Evolutionary conservation across 2,329 filamentous ascomycete genomes (phyloP), one percentile per base, ranked within the genome.

Genomic region (Hawksworthiomyces lignivorus): DNA sequence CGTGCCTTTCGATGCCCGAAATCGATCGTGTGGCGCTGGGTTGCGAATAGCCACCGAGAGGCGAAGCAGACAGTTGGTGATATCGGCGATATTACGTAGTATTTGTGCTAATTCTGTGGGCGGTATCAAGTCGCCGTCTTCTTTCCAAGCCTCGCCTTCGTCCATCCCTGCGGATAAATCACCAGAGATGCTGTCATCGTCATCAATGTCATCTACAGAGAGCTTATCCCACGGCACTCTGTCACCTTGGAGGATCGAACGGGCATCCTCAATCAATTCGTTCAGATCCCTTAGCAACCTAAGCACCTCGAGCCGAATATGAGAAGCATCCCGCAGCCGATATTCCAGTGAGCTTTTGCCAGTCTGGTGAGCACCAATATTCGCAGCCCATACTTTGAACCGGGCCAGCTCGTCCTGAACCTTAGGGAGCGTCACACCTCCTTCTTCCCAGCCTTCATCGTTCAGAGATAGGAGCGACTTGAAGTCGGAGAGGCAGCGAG

Each of bases 41-140:
- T 60, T 57, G 0, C 55, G 55, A 5, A 67, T 63, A 0, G 60
- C 47, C n/a, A 63, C 54, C 3, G 60, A 61, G 1, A 67, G 51
- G 3, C 62, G 50, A 6, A 61, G 51, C 2, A 68, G 52, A 19
- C 56, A 56, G 17, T 55, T 52, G 3, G 63, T 52, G 0, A 52
- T 48, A 1, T 61, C 56, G 0, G n/a, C 12, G 1, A 59, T 31
- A 14, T 55, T 52, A 0, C 44, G 32, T 1, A 31, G 11, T 2
- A 55, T 47, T 46, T 49, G 55, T 2, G 18, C 40, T 1, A 54
- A 32, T 20, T 55, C 52, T 0, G 50, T 51, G 11, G 43, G 28
- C 2, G 10, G 50, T 45, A 20, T 47, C 14, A 17, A 27, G 19
- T 50, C 34, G 2, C 46, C 49, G 24, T 0, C 15, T 41, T 2